Conservation (phyloP, 2,329 filamentous ascomycete species). For the Fonsecaea pugnacius region DNA sequence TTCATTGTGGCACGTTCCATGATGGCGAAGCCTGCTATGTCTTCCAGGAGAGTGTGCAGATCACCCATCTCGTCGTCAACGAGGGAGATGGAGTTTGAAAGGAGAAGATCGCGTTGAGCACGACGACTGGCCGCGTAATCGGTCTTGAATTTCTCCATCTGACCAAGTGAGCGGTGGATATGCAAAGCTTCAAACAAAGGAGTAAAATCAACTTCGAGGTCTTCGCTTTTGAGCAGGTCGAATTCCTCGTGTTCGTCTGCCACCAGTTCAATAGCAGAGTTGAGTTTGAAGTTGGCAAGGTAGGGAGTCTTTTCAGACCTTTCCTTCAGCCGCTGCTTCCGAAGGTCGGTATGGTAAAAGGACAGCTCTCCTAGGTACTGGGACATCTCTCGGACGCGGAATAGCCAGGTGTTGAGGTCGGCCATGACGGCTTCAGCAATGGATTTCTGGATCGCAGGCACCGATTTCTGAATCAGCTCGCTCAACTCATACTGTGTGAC, state of each 20-base stretch:
- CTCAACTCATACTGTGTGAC: slow-evolving; percentile 94
- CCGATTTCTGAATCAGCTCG: slow-evolving; percentile 92
- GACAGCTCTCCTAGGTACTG: slow-evolving; percentile 95
- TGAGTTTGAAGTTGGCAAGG: slow-evolving; percentile 82
- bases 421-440: slow-evolving; percentile 97
- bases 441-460: slow-evolving; percentile 86
- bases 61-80: slow-evolving; percentile 81
- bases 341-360: slow-evolving; percentile 92
- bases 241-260: slow-evolving; percentile 96
- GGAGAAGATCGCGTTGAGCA: slow-evolving; percentile 86
- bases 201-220: slow-evolving; percentile 90
- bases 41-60: slow-evolving; percentile 87
- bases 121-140: slow-evolving; percentile 92
- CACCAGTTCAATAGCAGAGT: slow-evolving; percentile 93
- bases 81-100: slow-evolving; percentile 71
- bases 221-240: slow-evolving; percentile 92
- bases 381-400: slow-evolving; percentile 90
- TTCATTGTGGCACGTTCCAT: slow-evolving; percentile 94
- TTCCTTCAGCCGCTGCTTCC: slow-evolving; percentile 80
- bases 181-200: slow-evolving; percentile 94
- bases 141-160: slow-evolving; percentile 84
- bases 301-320: slow-evolving; percentile 76
- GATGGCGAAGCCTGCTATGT: slow-evolving; percentile 94
- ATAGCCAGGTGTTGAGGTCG: slow-evolving; percentile 96
- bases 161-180: slow-evolving; percentile 91